phyloP scores from a whole-genome alignment of 1,284 basidiomycete genomes.

The Apiotrichum laibachii region DNA sequence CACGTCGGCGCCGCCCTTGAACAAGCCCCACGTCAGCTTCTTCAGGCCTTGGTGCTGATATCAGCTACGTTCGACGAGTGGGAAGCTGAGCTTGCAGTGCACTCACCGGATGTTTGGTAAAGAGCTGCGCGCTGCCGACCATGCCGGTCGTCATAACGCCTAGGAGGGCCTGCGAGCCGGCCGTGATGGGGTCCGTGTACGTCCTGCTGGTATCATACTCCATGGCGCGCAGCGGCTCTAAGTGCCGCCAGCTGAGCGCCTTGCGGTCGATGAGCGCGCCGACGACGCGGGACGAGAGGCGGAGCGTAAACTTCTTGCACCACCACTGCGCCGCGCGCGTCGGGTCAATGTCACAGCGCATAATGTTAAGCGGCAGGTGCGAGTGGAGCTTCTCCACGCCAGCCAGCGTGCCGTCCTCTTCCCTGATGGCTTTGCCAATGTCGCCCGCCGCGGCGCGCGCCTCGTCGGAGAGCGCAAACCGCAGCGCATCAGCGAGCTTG shows the following conservation, averaged over 20 bases:
- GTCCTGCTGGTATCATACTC: conserved; percentile 51
- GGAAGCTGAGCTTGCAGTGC: conserved; percentile 40
- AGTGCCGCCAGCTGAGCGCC: conserved; percentile 53
- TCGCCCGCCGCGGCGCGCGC: conserved; percentile 56
- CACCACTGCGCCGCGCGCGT: conserved; percentile 60
- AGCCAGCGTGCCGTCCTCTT: conserved; percentile 57
- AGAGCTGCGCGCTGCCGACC: no score
- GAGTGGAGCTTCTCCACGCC: conserved; percentile 61
- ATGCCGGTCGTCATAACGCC: conserved; percentile 50
- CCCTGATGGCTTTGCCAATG: conserved; percentile 59
- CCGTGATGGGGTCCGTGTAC: conserved; percentile 13
- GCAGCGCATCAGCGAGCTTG: conserved; percentile 59
- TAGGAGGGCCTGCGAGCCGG: conserved; percentile 55
- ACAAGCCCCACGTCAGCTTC: conserved; percentile 41
- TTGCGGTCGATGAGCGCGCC: conserved; percentile 57
- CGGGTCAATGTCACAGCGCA: conserved; percentile 61
- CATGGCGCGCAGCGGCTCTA: conserved; percentile 57
- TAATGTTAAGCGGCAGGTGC: conserved; percentile 61
- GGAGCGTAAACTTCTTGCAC: conserved; percentile 57
- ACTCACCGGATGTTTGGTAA: no score
- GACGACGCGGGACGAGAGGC: conserved; percentile 57
- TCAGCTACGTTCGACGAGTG: conserved; percentile 53
- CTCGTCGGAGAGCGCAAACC: conserved; percentile 54
- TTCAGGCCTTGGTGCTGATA: conserved; percentile 21
- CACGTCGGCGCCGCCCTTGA: conserved; percentile 26